Conservation (phyloP, 768 basidiomycete species). For the Suillus subaureus region DNA sequence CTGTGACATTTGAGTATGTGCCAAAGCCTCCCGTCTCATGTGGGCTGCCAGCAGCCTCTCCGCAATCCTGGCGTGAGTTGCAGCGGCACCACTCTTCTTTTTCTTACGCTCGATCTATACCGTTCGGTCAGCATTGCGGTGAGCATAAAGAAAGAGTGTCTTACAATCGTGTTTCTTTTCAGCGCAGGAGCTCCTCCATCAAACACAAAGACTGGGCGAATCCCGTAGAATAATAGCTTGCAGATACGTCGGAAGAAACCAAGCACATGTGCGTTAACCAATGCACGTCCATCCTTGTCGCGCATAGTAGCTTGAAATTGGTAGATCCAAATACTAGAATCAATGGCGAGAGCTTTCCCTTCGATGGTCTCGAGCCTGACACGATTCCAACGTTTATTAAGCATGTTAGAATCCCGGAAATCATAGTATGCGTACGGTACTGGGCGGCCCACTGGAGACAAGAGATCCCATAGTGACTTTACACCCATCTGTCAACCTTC, state of each 20-base stretch:
- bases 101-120: conserved; percentile 80
- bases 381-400: conserved; percentile 7
- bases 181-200: conserved; percentile 94
- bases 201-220: conserved; percentile 98
- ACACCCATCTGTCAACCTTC: conserved; percentile 73
- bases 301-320: conserved; percentile 99
- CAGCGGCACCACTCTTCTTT: conserved; percentile 89
- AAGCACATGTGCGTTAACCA: conserved; percentile 92
- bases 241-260: conserved; percentile 89
- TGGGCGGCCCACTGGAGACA: conserved; percentile 92
- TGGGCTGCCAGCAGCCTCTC: conserved; percentile 93
- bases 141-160: conserved; percentile 23
- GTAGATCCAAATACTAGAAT: conserved; percentile 99
- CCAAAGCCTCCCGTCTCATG: conserved; percentile 85
- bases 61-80: conserved; percentile 83
- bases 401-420: not conserved
- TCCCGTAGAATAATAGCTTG: conserved; percentile 95
- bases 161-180: conserved; percentile 87
- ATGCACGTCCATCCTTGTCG: conserved; percentile 88
- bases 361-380: conserved; percentile 89
- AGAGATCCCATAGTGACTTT: conserved; percentile 91
- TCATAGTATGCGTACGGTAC: conserved; percentile 64
- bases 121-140: conserved; percentile 9
- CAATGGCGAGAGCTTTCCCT: conserved; percentile 95
- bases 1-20: conserved; percentile 51